Conservation (phyloP, 2,329 filamentous ascomycete genomes). For the Cercospora canescens region DNA sequence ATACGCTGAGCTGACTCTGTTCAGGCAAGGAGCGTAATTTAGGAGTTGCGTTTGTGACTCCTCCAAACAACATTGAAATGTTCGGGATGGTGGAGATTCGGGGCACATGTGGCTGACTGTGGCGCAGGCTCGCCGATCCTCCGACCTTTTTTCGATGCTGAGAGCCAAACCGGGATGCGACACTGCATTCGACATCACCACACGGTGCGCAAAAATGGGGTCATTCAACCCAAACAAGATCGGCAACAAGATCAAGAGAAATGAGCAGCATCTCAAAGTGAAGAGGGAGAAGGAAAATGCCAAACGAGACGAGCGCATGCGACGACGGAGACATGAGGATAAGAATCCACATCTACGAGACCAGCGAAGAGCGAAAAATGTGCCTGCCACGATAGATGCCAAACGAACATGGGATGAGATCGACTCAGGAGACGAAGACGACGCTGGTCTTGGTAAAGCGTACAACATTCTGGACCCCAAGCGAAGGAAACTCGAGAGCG, state of each 20-base stretch:
- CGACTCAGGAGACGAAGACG: constrained; percentile 44
- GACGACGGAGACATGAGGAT: constrained; percentile 79
- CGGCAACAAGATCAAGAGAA: constrained; percentile 67
- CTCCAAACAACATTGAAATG: constrained; percentile 1
- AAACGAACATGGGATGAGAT: constrained; percentile 82
- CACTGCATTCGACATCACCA: not conserved
- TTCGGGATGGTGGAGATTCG: not conserved
- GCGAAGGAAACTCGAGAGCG: constrained; percentile 42
- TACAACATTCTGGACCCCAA: constrained; percentile 50
- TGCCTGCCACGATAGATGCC: constrained; percentile 77
- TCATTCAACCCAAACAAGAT: constrained; percentile 35
- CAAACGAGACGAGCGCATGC: constrained; percentile 74
- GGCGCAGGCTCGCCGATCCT: not conserved
- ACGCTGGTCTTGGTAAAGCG: constrained; percentile 40
- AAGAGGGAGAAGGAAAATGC: constrained; percentile 75
- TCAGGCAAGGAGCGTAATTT: not conserved
- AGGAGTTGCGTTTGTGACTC: not conserved
- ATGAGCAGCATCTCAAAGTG: constrained; percentile 74
- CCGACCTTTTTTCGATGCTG: constrained; percentile 8
- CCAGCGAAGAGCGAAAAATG: constrained; percentile 73
- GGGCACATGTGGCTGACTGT: constrained; percentile 7
- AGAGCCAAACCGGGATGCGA: not conserved
- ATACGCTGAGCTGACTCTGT: not conserved
- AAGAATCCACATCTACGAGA: constrained; percentile 75
- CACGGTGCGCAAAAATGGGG: constrained; percentile 25